Base-by-base conservation (phyloP, 805 yeast species). In the Maudiozyma saulgeensis region DNA sequence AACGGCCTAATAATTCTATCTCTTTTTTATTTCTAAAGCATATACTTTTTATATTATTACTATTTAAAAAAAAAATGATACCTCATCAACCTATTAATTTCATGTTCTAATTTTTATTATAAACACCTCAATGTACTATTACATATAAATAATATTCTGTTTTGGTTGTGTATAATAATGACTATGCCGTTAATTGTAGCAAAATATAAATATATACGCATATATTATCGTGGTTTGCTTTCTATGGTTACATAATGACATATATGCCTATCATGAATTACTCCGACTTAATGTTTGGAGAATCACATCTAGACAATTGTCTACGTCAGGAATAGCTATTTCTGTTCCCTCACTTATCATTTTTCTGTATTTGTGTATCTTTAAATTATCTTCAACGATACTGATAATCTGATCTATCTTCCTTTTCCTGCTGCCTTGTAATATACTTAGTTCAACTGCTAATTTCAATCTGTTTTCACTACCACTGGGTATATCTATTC, bases 301-400 rank as follows among this genome's bases (percentile, higher is more conserved):
- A 44, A 84, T 79, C 7, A 81, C 84, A 58, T 82, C 84, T 47
- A 84, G 69, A 53, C 81, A 76, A 43, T 75, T 77, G 60, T 82
- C 87, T 40, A 84, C 84, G 55, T 83, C 86, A 53, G 77, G 78
- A 21, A 81, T 74, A 11, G 78, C 78, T 49, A 85, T 76, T 41
- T 81, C 87, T 45, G 89, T 82, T 53, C 87, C 78, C 46, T 78
- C 75, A 48, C 87, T 76, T 44, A 84, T 82, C 61, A 84, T 72
- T 56, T 81, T 75, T 53, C 87, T 70, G 68, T 83, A 85, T 56
- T 81, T 81, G 58, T 78, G 79, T 68, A 84, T 81, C 56, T 76
- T 79, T 23, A 72, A 68, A 49, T 76, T 79, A 39, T 67, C 70
- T n/a, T 57, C 62, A 32, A 65, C 53, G 6, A 60, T 47, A 2